A percentile compares a stretch with the other conserved stretches of the same genome.
These are phyloP conservation scores for Henckelia pumila DNA, from an alignment of 257 asterid species.

Conservation along the genomic window DNA sequence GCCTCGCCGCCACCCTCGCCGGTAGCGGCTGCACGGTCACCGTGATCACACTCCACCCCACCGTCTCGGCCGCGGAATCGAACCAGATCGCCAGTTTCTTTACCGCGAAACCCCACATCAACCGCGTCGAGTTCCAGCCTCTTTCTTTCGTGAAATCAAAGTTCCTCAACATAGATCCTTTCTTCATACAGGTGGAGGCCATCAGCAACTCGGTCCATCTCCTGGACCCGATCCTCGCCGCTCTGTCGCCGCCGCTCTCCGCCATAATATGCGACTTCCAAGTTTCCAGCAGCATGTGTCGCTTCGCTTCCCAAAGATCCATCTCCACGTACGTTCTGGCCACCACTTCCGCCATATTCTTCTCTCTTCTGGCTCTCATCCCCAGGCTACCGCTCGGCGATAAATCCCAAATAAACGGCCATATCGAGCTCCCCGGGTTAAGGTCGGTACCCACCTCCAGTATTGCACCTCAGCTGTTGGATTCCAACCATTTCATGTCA, in stretches of 20 bases:
- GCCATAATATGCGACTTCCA: constrained; percentile 36
- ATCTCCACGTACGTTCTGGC: constrained; percentile 21
- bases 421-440: constrained; percentile 32
- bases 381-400: constrained; percentile 22
- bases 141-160: constrained; percentile 33
- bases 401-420: neutral
- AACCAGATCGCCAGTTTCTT: constrained; percentile 35
- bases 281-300: constrained; percentile 6
- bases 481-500: constrained; percentile 27
- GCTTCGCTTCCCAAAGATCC: constrained; percentile 18
- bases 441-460: constrained; percentile 35
- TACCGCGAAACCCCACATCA: constrained; percentile 28
- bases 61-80: constrained; percentile 43
- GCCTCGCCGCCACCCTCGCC: constrained; percentile 37
- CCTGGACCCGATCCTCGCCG: constrained; percentile 28
- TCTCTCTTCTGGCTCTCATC: constrained; percentile 32
- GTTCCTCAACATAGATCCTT: constrained; percentile 39
- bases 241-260: constrained; percentile 36
- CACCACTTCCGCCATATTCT: constrained; percentile 41
- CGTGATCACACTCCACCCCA: constrained; percentile 42
- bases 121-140: constrained; percentile 31
- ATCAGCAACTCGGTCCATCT: constrained; percentile 43
- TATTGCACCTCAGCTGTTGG: constrained; percentile 40
- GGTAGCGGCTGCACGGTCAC: constrained; percentile 39
- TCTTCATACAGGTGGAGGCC: constrained; percentile 39